A percentile compares a stretch with the other conserved stretches of the same genome.
phyloP scores from a whole-genome alignment of 768 basidiomycete species.

The Lactarius psammicola region DNA sequence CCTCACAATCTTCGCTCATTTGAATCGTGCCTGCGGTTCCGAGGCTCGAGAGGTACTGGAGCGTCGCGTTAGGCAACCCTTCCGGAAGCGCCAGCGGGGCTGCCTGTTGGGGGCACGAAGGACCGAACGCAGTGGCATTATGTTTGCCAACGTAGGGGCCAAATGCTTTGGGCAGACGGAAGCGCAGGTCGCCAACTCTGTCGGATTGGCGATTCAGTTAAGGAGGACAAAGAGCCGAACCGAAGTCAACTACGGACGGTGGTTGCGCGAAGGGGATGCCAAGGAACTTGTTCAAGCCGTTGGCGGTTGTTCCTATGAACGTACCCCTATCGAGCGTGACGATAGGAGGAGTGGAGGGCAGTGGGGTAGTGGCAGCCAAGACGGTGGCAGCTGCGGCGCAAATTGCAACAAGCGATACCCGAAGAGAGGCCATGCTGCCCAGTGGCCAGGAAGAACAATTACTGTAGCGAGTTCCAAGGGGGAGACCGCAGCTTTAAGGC shows the following conservation, averaged over 20 bases:
- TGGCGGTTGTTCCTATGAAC: conserved; percentile 33
- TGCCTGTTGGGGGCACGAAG: conserved; percentile 31
- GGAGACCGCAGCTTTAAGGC: background rate
- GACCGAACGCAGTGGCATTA: conserved; percentile 26
- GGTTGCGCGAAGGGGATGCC: conserved; percentile 44
- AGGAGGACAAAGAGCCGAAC: background rate
- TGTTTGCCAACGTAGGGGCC: conserved; percentile 25
- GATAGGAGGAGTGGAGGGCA: too few relatives aligned
- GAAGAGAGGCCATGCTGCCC: conserved; percentile 7
- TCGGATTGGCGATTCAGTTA: background rate
- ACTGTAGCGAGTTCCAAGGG: background rate
- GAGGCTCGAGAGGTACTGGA: conserved; percentile 1
- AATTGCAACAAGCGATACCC: background rate
- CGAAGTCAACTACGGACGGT: conserved; percentile 34
- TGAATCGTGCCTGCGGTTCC: background rate
- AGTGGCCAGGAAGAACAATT: background rate
- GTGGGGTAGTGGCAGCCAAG: background rate
- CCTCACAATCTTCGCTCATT: conserved; percentile 29
- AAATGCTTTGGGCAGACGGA: conserved; percentile 35
- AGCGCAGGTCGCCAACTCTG: conserved; percentile 39
- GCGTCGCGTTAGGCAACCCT: background rate
- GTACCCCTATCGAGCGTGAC: conserved; percentile 35
- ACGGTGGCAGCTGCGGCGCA: background rate
- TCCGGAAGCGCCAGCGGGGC: background rate
- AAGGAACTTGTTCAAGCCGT: conserved; percentile 35